Conservation (phyloP, 352 stramenopile species). For the Globisporangium yorkense region DNA sequence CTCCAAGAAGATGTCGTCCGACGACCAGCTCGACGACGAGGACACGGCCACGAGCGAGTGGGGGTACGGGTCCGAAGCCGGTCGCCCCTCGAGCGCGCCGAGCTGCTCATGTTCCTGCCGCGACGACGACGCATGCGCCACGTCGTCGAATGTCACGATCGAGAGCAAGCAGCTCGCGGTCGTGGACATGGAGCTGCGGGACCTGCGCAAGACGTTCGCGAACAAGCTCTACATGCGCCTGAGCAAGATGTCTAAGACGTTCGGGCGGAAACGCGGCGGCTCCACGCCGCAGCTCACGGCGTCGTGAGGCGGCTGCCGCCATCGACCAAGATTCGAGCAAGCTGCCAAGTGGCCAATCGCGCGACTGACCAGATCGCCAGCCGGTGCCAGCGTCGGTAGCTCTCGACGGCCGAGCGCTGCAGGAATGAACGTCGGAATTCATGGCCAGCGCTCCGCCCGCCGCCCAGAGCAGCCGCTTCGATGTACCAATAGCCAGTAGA, state of each 20-base stretch:
- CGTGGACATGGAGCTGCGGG: conserved; percentile 56
- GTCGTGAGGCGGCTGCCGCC: conserved; percentile 4
- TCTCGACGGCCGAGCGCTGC: neutral
- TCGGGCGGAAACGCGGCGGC: conserved; percentile 18
- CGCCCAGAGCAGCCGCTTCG: conserved; percentile 1
- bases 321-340: neutral
- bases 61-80: conserved; percentile 28
- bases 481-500: conserved; percentile 16
- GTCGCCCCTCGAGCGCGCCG: conserved; percentile 27
- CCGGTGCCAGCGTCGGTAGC: neutral
- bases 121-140: conserved; percentile 31
- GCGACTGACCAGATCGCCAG: neutral
- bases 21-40: conserved; percentile 29
- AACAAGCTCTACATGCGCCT: conserved; percentile 50
- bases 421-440: conserved; percentile 16
- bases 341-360: neutral
- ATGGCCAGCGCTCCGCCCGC: neutral
- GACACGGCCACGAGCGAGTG: conserved; percentile 29
- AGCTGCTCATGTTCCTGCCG: conserved; percentile 44
- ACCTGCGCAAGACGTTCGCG: conserved; percentile 54
- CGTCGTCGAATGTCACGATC: conserved; percentile 47
- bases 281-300: conserved; percentile 11
- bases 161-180: conserved; percentile 62
- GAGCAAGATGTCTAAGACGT: conserved; percentile 32
- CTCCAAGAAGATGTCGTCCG: conserved; percentile 27